Conservation (phyloP, 495 filamentous ascomycete species). For the Penicillium egyptiacum region DNA sequence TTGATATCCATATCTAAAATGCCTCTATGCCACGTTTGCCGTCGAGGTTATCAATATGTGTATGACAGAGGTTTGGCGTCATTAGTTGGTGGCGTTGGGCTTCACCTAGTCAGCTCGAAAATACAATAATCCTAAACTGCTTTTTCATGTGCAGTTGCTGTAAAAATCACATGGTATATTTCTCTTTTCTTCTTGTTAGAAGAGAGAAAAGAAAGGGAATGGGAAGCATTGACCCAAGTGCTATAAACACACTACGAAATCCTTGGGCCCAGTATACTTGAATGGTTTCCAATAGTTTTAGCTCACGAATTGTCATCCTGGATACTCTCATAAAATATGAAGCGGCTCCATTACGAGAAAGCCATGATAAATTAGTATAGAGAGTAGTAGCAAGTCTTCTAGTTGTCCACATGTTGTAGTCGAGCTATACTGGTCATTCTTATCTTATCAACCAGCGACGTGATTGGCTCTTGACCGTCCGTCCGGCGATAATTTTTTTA, state of each 20-base stretch:
- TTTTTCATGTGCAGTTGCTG: background rate
- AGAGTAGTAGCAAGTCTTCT: background rate
- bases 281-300: background rate
- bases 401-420: background rate
- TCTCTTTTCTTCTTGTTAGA: background rate
- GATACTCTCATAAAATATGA: background rate
- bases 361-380: background rate
- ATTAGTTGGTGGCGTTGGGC: slow-evolving; percentile 1
- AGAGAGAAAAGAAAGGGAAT: background rate
- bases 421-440: slow-evolving; percentile 7
- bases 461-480: slow-evolving; percentile 22
- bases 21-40: background rate
- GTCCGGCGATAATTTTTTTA: slow-evolving; percentile 30
- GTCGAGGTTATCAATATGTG: background rate
- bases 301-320: background rate
- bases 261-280: background rate
- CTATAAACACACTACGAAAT: background rate
- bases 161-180: background rate
- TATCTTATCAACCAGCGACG: slow-evolving; percentile 25
- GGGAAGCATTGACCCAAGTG: background rate
- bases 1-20: background rate
- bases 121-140: background rate
- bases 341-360: background rate
- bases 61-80: slow-evolving; percentile 7
- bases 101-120: background rate